These are phyloP conservation scores for Syncephalis fuscata DNA, from an alignment of 371 early-diverging fungal species.

Conservation along the genomic window DNA sequence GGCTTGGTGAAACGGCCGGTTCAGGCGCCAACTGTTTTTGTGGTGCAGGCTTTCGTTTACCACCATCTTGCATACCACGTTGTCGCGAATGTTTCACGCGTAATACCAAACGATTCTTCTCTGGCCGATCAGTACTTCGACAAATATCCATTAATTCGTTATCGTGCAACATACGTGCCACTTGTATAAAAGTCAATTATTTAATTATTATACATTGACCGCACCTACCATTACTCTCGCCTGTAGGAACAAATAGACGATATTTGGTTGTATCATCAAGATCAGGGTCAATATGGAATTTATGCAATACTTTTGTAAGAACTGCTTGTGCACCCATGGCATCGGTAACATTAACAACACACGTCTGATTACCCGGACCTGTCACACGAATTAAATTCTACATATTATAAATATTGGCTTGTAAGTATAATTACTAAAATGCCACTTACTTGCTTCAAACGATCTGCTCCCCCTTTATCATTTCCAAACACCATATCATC, in stretches of 20 bases:
- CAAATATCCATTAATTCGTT: slow-evolving; percentile 55
- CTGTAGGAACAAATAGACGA: slow-evolving; percentile 37
- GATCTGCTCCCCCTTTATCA: slow-evolving; percentile 18
- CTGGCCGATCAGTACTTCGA: slow-evolving; percentile 38
- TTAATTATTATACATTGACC: not conserved
- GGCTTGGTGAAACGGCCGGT: too few relatives aligned
- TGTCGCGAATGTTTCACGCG: slow-evolving; percentile 52
- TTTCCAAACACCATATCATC: not conserved
- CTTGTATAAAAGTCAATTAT: not conserved
- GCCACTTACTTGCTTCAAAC: slow-evolving; percentile 30
- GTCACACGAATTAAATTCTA: slow-evolving; percentile 45
- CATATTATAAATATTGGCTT: not conserved
- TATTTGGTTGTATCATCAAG: slow-evolving; percentile 43
- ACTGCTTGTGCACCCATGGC: slow-evolving; percentile 30
- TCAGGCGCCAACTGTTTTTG: too few relatives aligned
- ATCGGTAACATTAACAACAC: slow-evolving; percentile 41
- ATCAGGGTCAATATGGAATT: slow-evolving; percentile 41
- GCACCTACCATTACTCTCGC: slow-evolving; percentile 19
- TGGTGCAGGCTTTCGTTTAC: not conserved
- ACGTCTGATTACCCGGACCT: slow-evolving; percentile 46
- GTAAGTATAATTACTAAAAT: not conserved
- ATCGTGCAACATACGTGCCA: slow-evolving; percentile 47
- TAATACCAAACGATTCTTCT: slow-evolving; percentile 57
- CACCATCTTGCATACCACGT: slow-evolving; percentile 10
- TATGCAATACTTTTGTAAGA: slow-evolving; percentile 40